A percentile compares a stretch with the other conserved stretches of the same genome.
Conservation (phyloP, 2,329 filamentous ascomycete genomes). For the Fusarium liriodendri region DNA sequence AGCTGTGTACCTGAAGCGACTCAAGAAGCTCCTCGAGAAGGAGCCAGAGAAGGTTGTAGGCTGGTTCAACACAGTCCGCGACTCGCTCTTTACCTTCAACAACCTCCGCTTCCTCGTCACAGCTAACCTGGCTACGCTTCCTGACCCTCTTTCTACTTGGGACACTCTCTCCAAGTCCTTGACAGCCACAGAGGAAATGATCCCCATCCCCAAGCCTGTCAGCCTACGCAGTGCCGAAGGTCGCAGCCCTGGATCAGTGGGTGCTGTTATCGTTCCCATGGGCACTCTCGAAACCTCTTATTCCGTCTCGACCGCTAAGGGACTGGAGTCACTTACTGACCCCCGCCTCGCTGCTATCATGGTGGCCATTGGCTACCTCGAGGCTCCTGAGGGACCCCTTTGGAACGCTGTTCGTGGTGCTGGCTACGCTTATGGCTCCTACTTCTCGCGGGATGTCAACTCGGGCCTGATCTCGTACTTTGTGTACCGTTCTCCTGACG, state of each 20-base stretch:
- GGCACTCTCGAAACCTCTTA: constrained; percentile 93
- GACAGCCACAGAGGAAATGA: constrained; percentile 61
- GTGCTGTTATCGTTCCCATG: constrained; percentile 87
- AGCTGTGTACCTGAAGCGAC: constrained; percentile 85
- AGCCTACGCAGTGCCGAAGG: constrained; percentile 82
- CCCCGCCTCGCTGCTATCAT: constrained; percentile 84
- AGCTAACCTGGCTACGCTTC: constrained; percentile 79
- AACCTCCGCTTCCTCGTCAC: constrained; percentile 90
- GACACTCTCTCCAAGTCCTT: constrained; percentile 59
- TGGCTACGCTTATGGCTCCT: constrained; percentile 90
- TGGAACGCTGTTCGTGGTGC: constrained; percentile 95
- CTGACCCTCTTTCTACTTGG: constrained; percentile 84
- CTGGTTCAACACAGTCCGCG: constrained; percentile 82
- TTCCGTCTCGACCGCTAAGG: constrained; percentile 78
- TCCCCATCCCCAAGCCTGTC: constrained; percentile 76
- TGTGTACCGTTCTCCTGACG: constrained; percentile 91
- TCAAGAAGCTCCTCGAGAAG: constrained; percentile 83
- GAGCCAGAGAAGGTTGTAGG: constrained; percentile 80
- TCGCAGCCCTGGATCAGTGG: constrained; percentile 77
- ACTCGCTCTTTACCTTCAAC: constrained; percentile 80
- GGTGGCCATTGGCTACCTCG: constrained; percentile 90
- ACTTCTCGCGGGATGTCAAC: constrained; percentile 81
- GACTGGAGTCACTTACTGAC: constrained; percentile 80
- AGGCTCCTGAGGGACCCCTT: constrained; percentile 91
- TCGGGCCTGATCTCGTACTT: constrained; percentile 84